These are phyloP conservation scores for Malassezia psittaci DNA, from an alignment of 1,284 basidiomycete genomes.

Conservation along the genomic window DNA sequence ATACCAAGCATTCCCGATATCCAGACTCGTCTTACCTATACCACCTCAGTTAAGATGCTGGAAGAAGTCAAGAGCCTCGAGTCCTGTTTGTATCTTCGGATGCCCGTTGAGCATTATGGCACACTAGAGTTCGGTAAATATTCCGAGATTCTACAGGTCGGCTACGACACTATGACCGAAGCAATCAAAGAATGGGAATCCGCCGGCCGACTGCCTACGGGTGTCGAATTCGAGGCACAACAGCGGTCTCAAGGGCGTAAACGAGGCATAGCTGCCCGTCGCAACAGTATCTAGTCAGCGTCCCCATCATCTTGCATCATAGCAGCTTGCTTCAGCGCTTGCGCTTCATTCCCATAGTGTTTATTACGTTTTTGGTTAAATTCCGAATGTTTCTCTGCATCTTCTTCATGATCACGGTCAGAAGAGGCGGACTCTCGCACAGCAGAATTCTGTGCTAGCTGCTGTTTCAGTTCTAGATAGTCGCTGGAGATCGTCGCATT, in stretches of 20 bases:
- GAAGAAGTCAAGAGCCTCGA: constrained; percentile 84
- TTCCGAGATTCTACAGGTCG: constrained; percentile 61
- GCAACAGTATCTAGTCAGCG: constrained; percentile 24
- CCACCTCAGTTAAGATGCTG: constrained; percentile 84
- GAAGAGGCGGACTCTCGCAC: neutral
- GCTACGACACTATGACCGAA: constrained; percentile 65
- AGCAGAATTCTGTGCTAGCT: neutral
- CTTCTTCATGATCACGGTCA: neutral
- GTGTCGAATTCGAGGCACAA: constrained; percentile 51
- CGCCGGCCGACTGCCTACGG: constrained; percentile 67
- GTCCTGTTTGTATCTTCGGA: constrained; percentile 79
- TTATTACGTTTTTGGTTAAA: constrained; percentile 42
- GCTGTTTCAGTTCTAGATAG: neutral
- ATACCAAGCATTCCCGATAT: constrained; percentile 93
- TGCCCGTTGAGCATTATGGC: constrained; percentile 61
- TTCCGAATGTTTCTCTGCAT: constrained; percentile 30
- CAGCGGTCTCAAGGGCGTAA: constrained; percentile 28
- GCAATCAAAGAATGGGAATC: constrained; percentile 69
- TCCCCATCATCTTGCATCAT: constrained; percentile 41
- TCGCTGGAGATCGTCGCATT: constrained; percentile 19
- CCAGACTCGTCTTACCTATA: constrained; percentile 87
- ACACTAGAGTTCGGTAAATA: constrained; percentile 51
- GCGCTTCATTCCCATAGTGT: constrained; percentile 46
- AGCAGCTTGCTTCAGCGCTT: constrained; percentile 40
- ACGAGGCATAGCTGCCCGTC: constrained; percentile 7